Evolutionary conservation across 495 filamentous ascomycete species (phyloP).

Genomic region (Baudoinia panamericana): DNA sequence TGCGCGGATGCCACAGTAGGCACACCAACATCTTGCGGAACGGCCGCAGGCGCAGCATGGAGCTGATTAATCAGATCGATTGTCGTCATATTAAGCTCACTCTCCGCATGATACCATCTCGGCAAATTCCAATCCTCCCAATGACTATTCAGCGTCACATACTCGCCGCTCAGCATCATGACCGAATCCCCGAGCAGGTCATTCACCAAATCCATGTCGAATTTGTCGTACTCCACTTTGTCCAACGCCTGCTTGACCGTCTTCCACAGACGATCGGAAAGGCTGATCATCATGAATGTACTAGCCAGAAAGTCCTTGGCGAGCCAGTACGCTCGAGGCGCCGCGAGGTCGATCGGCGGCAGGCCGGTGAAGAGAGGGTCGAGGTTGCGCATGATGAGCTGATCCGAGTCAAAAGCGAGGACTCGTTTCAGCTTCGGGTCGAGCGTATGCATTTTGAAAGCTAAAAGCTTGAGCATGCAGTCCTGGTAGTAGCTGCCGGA

Average conservation of each 20-base stretch:
- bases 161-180: constrained; percentile 30
- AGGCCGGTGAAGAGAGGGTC: constrained; percentile 28
- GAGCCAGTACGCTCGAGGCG: constrained; percentile 29
- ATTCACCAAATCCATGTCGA: constrained; percentile 33
- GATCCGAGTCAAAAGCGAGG: constrained; percentile 28
- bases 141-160: constrained; percentile 30
- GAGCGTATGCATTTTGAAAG: constrained; percentile 24
- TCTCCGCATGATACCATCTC: constrained; percentile 21
- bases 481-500: constrained; percentile 22
- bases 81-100: constrained; percentile 5
- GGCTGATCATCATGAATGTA: constrained; percentile 26
- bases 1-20: not conserved
- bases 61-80: constrained; percentile 1
- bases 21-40: not conserved
- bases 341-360: constrained; percentile 27
- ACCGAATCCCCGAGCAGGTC: constrained; percentile 24
- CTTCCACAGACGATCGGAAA: constrained; percentile 25
- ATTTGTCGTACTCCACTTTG: constrained; percentile 19
- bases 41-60: not conserved
- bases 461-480: constrained; percentile 28
- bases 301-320: constrained; percentile 22
- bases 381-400: constrained; percentile 27
- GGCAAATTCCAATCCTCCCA: constrained; percentile 30
- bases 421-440: constrained; percentile 23
- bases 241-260: constrained; percentile 21